phyloP scores from a whole-genome alignment of 2,329 filamentous ascomycete genomes.

The Fusarium chaquense region DNA sequence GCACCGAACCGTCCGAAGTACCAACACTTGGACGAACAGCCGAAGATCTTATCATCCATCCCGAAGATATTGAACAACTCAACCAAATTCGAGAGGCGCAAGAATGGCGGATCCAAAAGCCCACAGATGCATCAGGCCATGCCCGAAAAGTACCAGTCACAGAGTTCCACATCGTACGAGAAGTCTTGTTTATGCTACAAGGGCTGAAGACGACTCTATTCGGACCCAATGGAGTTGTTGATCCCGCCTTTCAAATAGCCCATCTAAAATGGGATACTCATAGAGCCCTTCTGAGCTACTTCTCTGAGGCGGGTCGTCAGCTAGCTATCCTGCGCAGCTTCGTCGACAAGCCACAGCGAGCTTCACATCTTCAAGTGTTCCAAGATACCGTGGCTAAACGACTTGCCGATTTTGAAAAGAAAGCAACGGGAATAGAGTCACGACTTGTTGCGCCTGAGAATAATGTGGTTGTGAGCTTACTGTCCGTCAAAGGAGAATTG shows the following conservation, averaged over 20 bases:
- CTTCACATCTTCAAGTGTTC: constrained; percentile 77
- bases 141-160: constrained; percentile 64
- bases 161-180: constrained; percentile 79
- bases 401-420: constrained; percentile 68
- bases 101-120: constrained; percentile 52
- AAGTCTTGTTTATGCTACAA: constrained; percentile 86
- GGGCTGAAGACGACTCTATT: constrained; percentile 83
- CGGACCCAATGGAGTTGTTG: constrained; percentile 55
- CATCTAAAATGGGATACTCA: constrained; percentile 64
- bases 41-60: constrained; percentile 52
- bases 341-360: constrained; percentile 57
- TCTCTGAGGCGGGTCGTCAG: constrained; percentile 61
- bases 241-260: constrained; percentile 59
- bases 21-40: constrained; percentile 44
- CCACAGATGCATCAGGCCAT: constrained; percentile 50
- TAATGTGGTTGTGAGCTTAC: constrained; percentile 74
- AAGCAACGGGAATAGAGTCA: constrained; percentile 70
- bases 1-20: constrained; percentile 49
- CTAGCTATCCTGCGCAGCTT: constrained; percentile 62
- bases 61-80: constrained; percentile 51
- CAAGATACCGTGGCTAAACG: constrained; percentile 70
- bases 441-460: constrained; percentile 66
- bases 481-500: constrained; percentile 71
- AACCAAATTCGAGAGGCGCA: constrained; percentile 51
- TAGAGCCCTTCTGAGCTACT: constrained; percentile 60